Base-by-base conservation (phyloP, 192 early-diverging fungal genomes). In the Backusella sp. region DNA sequence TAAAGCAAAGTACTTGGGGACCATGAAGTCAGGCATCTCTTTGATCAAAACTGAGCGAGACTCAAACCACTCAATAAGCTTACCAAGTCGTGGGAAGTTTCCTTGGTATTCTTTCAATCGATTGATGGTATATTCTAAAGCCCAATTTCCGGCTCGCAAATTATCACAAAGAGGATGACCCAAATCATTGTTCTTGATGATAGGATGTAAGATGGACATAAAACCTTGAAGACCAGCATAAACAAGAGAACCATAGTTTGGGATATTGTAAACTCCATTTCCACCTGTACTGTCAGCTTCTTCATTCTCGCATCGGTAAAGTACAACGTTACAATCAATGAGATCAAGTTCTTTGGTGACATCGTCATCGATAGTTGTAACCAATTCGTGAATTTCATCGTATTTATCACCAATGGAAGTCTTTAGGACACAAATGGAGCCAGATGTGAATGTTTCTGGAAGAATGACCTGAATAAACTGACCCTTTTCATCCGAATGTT, bases 161-260 rank as follows among this genome's bases (percentile, higher is more conserved):
- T 99, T 95, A 30, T 80, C 86, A 76, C 94, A 98, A 68, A 99
- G 87, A 4, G 96, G 92, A 77, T 98, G 96, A 6, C 98, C 96
- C 76, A 98, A 82, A 79, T 99, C 93, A 76, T 97, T 99, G 66
- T 87, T 86, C 9, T 89, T 87, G 30, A 95, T 93, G 19, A 96
- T 92, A 3, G 90, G 86, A n/a, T 86, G 83, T 15, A 98, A 85
- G 4, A 92, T 90, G 26, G 95, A 92, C 73, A 95, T 89, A 76
- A 95, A 96, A 1, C 98, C 98, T 85, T 98, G 94, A 21, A 99
- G 76, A 6, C 98, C 98, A 79, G 93, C 94, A 79, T 98, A 99
- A 0, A 93, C 83, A 9, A 98, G 80, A 14, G 80, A 56, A 0
- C 97, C 98, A 77, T 91, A 85, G n/a, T 89, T 90, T 1, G 98